Conservation (phyloP, 257 asterid genomes). For the Gentiana dahurica region DNA sequence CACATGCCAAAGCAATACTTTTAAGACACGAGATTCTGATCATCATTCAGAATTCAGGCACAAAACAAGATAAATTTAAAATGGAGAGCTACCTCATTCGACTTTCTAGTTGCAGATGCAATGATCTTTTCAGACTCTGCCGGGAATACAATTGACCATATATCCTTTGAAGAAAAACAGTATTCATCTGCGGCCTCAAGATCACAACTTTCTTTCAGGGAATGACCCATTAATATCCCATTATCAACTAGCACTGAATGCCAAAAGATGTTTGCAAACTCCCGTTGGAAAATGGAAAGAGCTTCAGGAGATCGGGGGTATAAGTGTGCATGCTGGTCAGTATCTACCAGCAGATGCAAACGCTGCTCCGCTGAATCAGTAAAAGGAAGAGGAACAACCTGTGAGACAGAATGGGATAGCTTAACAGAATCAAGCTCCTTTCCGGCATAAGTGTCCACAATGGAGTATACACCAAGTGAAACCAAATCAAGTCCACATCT, state of each 20-base stretch:
- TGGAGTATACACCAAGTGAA: conserved; percentile 67
- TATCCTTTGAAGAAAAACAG: conserved; percentile 51
- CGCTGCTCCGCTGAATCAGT: conserved; percentile 88
- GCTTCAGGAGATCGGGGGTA: conserved; percentile 89
- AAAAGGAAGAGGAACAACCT: conserved; percentile 66
- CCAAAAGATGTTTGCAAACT: conserved; percentile 74
- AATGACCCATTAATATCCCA: conserved; percentile 68
- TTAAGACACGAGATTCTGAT: background rate
- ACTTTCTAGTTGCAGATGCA: conserved; percentile 64
- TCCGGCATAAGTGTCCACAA: conserved; percentile 82
- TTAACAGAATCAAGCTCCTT: conserved; percentile 52
- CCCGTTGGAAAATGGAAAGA: conserved; percentile 53
- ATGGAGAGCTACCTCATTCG: conserved; percentile 56
- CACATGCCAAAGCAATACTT: background rate
- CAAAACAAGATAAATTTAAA: conserved; percentile 6
- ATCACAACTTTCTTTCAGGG: conserved; percentile 41
- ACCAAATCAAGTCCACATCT: conserved; percentile 60
- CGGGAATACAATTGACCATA: conserved; percentile 88
- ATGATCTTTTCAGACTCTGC: conserved; percentile 79
- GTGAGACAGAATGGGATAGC: conserved; percentile 62
- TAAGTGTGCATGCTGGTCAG: conserved; percentile 50
- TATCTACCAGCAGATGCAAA: conserved; percentile 68
- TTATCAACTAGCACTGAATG: conserved; percentile 61
- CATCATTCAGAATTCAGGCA: background rate
- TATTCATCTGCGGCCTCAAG: conserved; percentile 50